A percentile compares a stretch with the other conserved stretches of the same genome.
These are phyloP conservation scores for Ceratocystis huliohia DNA, from an alignment of 2,329 filamentous ascomycete genomes.

Conservation along the genomic window DNA sequence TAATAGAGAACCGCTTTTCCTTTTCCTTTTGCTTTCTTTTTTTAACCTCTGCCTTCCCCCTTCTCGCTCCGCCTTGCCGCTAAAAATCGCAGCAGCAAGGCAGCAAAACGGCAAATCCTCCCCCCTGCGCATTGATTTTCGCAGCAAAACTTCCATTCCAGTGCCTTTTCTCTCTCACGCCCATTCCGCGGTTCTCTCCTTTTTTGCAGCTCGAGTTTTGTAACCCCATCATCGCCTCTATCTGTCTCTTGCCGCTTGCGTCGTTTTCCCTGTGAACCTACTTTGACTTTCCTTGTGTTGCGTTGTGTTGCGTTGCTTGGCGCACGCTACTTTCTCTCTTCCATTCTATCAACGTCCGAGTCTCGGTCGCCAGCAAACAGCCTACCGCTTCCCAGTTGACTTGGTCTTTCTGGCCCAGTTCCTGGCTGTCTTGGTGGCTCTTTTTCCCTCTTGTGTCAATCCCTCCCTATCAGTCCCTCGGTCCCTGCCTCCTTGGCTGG, in stretches of 20 bases:
- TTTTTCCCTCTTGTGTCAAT: too few relatives aligned
- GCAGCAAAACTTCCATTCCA: too few relatives aligned
- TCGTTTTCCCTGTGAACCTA: not conserved
- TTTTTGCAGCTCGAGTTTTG: not conserved
- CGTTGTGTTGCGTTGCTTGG: not conserved
- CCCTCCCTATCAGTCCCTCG: too few relatives aligned
- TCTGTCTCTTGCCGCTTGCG: not conserved
- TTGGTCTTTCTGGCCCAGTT: too few relatives aligned
- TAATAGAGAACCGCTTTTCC: not conserved
- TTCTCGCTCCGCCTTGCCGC: not conserved
- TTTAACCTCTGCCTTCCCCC: not conserved
- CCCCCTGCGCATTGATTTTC: too few relatives aligned
- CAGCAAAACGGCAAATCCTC: too few relatives aligned
- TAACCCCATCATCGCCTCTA: not conserved
- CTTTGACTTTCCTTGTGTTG: not conserved
- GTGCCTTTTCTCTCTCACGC: not conserved
- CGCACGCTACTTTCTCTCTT: too few relatives aligned
- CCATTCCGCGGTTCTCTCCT: not conserved
- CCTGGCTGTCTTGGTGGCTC: too few relatives aligned
- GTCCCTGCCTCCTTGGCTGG: too few relatives aligned
- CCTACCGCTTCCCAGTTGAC: too few relatives aligned
- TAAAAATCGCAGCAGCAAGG: too few relatives aligned
- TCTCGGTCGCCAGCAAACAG: not conserved
- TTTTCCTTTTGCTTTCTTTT: not conserved
- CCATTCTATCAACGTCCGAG: too few relatives aligned